Conservation (phyloP, 441 rosid species). For the Brassica hybrid region DNA sequence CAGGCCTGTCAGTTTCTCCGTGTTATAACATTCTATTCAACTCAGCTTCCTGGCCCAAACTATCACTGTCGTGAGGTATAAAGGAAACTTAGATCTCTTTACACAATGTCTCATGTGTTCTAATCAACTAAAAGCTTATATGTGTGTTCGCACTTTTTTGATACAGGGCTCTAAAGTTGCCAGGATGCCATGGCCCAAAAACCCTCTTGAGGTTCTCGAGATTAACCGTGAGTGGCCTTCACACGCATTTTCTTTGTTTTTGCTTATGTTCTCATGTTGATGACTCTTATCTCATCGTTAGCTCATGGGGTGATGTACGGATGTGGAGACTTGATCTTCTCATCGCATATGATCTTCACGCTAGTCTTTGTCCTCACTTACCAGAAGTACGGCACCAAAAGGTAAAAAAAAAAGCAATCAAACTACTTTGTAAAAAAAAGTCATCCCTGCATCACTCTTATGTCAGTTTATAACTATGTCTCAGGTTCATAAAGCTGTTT, state of each 20-base stretch:
- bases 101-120: not conserved
- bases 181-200: slow-evolving; percentile 82
- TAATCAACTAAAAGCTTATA: slow-evolving; percentile 9
- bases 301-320: slow-evolving; percentile 90
- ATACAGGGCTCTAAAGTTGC: slow-evolving; percentile 88
- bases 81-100: slow-evolving; percentile 1
- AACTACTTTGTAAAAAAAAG: slow-evolving; percentile 7
- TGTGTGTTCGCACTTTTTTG: not conserved
- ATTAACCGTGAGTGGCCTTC: slow-evolving; percentile 66
- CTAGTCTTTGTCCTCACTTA: slow-evolving; percentile 91
- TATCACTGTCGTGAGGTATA: slow-evolving; percentile 99
- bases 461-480: slow-evolving; percentile 24
- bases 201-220: slow-evolving; percentile 72
- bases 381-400: slow-evolving; percentile 90
- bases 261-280: slow-evolving; percentile 27
- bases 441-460: slow-evolving; percentile 17
- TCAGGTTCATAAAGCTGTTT: slow-evolving; percentile 82
- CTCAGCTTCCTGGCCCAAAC: slow-evolving; percentile 99
- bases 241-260: not conserved
- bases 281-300: slow-evolving; percentile 46
- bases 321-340: slow-evolving; percentile 98
- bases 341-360: slow-evolving; percentile 99
- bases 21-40: slow-evolving; percentile 87
- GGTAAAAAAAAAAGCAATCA: slow-evolving; percentile 49
- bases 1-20: slow-evolving; percentile 95